Evolutionary conservation across 2,329 filamentous ascomycete species (phyloP).

Genomic region (Aspergillus terreus): DNA sequence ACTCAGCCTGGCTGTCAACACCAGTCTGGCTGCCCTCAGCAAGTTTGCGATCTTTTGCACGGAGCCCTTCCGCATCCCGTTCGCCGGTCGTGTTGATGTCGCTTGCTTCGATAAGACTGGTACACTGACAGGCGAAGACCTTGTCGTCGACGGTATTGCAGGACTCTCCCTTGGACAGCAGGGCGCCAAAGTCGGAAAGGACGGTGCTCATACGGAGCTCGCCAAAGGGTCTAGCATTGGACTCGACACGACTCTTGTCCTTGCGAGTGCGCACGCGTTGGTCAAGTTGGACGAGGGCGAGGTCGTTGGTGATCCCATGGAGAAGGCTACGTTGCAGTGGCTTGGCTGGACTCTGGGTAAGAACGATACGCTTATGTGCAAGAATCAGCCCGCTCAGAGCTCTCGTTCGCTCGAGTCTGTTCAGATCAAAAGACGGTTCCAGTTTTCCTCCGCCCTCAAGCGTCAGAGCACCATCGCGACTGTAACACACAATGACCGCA

Average conservation of each 20-base stretch:
- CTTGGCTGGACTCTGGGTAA: conserved; percentile 90
- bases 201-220: conserved; percentile 80
- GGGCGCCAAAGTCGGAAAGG: conserved; percentile 64
- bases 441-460: conserved; percentile 95
- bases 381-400: conserved; percentile 42
- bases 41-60: conserved; percentile 98
- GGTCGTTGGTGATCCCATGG: conserved; percentile 97
- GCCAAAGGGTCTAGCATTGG: conserved; percentile 66
- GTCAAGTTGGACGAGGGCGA: conserved; percentile 97
- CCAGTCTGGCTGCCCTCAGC: conserved; percentile 87
- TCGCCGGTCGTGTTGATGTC: conserved; percentile 88
- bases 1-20: conserved; percentile 94
- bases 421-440: conserved; percentile 94
- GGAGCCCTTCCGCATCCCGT: conserved; percentile 97
- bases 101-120: conserved; percentile 99
- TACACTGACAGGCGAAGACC: conserved; percentile 90
- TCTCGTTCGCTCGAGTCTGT: conserved; percentile 63
- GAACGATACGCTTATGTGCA: conserved; percentile 78
- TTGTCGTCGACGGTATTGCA: conserved; percentile 95
- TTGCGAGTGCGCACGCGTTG: conserved; percentile 90
- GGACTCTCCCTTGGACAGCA: conserved; percentile 71
- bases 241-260: conserved; percentile 82
- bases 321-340: conserved; percentile 86
- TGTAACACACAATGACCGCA: conserved; percentile 66
- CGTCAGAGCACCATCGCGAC: conserved; percentile 92